A percentile compares a stretch with the other conserved stretches of the same genome.
These are phyloP conservation scores for Penicillium palitans DNA, from an alignment of 2,329 filamentous ascomycete genomes.

Conservation along the genomic window DNA sequence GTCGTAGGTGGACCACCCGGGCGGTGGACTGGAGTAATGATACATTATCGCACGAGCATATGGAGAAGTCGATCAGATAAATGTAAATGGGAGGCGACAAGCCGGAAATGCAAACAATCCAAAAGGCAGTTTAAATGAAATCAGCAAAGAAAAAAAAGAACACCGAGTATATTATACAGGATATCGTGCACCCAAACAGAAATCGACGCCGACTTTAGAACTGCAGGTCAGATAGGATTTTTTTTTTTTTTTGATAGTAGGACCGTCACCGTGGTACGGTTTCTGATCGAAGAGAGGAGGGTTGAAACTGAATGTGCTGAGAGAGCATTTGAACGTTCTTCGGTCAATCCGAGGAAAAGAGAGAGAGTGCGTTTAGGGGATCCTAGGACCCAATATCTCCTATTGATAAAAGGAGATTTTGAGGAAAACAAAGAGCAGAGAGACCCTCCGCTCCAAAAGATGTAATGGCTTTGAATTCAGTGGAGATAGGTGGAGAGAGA, in stretches of 20 bases:
- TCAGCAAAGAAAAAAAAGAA: slow-evolving; percentile 24
- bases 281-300: slow-evolving; percentile 44
- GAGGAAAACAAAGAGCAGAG: slow-evolving; percentile 10
- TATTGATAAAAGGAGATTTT: slow-evolving; percentile 1
- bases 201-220: slow-evolving; percentile 36
- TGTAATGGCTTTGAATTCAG: slow-evolving; percentile 10
- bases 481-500: slow-evolving; percentile 19
- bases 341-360: slow-evolving; percentile 25
- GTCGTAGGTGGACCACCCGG: slow-evolving; percentile 51
- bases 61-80: slow-evolving; percentile 18
- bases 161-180: slow-evolving; percentile 48
- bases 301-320: slow-evolving; percentile 39
- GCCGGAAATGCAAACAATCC: slow-evolving; percentile 10
- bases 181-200: slow-evolving; percentile 41
- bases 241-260: slow-evolving; percentile 23
- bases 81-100: slow-evolving; percentile 5
- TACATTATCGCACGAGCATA: slow-evolving; percentile 48
- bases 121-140: slow-evolving; percentile 23
- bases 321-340: slow-evolving; percentile 49
- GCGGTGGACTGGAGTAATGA: slow-evolving; percentile 49
- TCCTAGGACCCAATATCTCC: slow-evolving; percentile 5
- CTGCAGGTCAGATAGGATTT: slow-evolving; percentile 20
- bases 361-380: slow-evolving; percentile 14
- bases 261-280: slow-evolving; percentile 48
- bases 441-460: slow-evolving; percentile 9